Conservation (phyloP, 768 basidiomycete genomes). For the Hypholoma fasciculare region DNA sequence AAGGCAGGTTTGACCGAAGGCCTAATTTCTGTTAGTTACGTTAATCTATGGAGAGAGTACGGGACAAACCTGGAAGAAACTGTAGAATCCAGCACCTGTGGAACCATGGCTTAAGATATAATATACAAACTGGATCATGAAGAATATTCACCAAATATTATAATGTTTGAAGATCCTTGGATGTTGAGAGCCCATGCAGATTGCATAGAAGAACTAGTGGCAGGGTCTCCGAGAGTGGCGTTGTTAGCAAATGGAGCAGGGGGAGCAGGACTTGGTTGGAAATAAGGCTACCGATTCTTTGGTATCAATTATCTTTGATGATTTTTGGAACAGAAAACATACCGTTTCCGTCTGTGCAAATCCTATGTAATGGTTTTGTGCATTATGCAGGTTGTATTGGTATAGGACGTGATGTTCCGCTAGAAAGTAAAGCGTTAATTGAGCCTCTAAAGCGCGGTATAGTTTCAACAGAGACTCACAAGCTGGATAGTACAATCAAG, state of each 20-base stretch:
- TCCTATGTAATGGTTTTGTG: constrained; percentile 69
- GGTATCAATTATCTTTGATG: not conserved
- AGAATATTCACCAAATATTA: constrained; percentile 54
- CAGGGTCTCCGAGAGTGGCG: constrained; percentile 54
- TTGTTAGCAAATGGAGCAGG: constrained; percentile 56
- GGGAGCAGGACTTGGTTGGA: constrained; percentile 56
- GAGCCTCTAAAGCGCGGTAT: too few relatives aligned
- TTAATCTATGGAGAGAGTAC: not conserved
- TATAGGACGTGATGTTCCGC: constrained; percentile 73
- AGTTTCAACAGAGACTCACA: too few relatives aligned
- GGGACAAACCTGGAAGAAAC: constrained; percentile 58
- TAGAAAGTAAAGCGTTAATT: constrained; percentile 11
- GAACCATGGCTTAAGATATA: not conserved
- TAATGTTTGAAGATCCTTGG: constrained; percentile 50
- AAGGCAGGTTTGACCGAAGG: constrained; percentile 54
- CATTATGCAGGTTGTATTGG: constrained; percentile 65
- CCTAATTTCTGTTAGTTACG: constrained; percentile 28
- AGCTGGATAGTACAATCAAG: too few relatives aligned
- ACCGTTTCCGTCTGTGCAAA: constrained; percentile 79
- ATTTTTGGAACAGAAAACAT: constrained; percentile 16
- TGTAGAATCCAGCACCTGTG: constrained; percentile 65
- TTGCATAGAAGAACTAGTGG: constrained; percentile 34
- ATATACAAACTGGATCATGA: not conserved
- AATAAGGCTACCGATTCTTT: constrained; percentile 56
- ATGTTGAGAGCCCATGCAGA: constrained; percentile 62